A percentile compares a stretch with the other conserved stretches of the same genome.
Conservation (phyloP, 768 basidiomycete genomes). For the Suillus bovinus region DNA sequence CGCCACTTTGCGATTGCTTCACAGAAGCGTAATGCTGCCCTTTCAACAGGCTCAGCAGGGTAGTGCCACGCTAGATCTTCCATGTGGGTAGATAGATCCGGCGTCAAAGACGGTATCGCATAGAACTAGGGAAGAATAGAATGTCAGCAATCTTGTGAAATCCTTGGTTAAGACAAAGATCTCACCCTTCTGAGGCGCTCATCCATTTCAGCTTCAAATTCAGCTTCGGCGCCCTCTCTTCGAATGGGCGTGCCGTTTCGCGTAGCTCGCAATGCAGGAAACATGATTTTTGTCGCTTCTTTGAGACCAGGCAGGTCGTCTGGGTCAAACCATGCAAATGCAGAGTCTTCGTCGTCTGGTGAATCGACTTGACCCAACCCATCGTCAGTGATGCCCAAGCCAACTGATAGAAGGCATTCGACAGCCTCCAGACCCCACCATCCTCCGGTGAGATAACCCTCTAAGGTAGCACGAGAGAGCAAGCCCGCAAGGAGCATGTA, state of each 20-base stretch:
- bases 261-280: slow-evolving; percentile 49
- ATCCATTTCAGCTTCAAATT: slow-evolving; percentile 76
- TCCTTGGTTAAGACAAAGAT: slow-evolving; percentile 7
- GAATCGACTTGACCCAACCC: slow-evolving; percentile 25
- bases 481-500: slow-evolving; percentile 77
- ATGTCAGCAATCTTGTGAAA: slow-evolving; percentile 9
- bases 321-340: slow-evolving; percentile 66
- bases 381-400: slow-evolving; percentile 48
- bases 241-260: slow-evolving; percentile 27
- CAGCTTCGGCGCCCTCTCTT: slow-evolving; percentile 60
- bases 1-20: slow-evolving; percentile 83
- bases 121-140: slow-evolving; percentile 57
- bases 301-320: slow-evolving; percentile 71
- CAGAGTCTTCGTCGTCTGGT: slow-evolving; percentile 33
- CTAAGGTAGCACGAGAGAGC: slow-evolving; percentile 79
- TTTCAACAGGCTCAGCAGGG: slow-evolving; percentile 80
- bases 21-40: slow-evolving; percentile 75
- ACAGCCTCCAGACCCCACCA: slow-evolving; percentile 75
- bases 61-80: slow-evolving; percentile 71
- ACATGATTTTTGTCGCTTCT: slow-evolving; percentile 69
- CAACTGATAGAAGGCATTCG: slow-evolving; percentile 73
- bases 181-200: slow-evolving; percentile 69
- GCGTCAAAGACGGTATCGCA: slow-evolving; percentile 67
- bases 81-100: slow-evolving; percentile 79
- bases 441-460: slow-evolving; percentile 80